Evolutionary conservation across 805 yeast genomes (phyloP), one percentile per base, ranked within the genome.

Genomic region (Maudiozyma barnettii): DNA sequence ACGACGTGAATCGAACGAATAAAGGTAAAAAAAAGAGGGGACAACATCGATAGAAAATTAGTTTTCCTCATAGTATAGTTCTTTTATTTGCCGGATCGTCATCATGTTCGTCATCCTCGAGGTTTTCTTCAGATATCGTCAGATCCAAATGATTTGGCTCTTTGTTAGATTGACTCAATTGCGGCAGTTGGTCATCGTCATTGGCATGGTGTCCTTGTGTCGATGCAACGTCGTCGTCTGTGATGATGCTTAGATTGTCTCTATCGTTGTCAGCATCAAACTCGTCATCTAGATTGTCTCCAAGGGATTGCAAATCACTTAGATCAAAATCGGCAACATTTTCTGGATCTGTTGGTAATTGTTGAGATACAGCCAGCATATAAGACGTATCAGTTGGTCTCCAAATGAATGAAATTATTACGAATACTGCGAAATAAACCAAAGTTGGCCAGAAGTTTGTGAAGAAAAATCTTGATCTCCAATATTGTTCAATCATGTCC

Each of bases 341-440:
- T 49, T 74, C 75, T 51, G 83, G 86, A 50, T 82, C 93, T 8
- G 84, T 84, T 54, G 96, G 93, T 41, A 93, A 72, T 68, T 93
- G 98, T 45, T 88, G 87, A 2, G 96, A 86, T 52, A 90, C 90
- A 12, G 97, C 98, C 60, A 93, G 77, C 78, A 95, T 82, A 59
- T 90, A 85, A 49, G 96, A 89, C 38, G 95, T 88, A 56, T 84
- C 93, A 0, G 97, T 91, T 46, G 99, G 99, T 66, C 99, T 82
- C 99, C 99, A 93, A 52, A 93, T 77, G 71, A 89, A 79, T 5
- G 96, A 86, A 53, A 93, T 74, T 9, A 89, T 78, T 57, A 83
- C 76, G 64, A 93, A 90, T 36, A 90, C 90, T 43, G 82, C 67
- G 60, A 85, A 87, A 68, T 88, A 93, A 13, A 89, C 82, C 43